These are phyloP conservation scores for Podaxis pistillaris DNA, from an alignment of 768 basidiomycete genomes.

Conservation along the genomic window DNA sequence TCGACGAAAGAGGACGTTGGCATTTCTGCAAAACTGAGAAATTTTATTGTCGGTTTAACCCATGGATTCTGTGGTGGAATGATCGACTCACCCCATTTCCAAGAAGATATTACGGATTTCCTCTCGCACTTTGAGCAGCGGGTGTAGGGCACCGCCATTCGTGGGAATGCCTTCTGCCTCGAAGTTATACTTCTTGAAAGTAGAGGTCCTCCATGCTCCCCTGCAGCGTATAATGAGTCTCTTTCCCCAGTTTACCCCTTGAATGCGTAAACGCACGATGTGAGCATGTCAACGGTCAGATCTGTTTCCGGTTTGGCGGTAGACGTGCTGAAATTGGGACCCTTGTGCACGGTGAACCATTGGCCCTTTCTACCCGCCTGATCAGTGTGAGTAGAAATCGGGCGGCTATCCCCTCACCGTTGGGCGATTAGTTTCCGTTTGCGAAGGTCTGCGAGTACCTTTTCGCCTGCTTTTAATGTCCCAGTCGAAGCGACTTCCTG, in stretches of 20 bases:
- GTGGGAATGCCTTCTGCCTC: conserved; percentile 92
- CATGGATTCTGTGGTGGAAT: neutral
- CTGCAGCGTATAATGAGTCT: conserved; percentile 36
- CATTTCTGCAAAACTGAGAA: conserved; percentile 92
- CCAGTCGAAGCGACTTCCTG: conserved; percentile 73
- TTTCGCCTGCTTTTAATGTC: conserved; percentile 72
- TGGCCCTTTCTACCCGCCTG: conserved; percentile 75
- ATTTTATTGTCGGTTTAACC: conserved; percentile 3
- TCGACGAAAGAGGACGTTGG: conserved; percentile 95
- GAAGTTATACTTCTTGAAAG: conserved; percentile 98
- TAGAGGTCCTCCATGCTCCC: conserved; percentile 90
- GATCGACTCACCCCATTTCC: conserved; percentile 86
- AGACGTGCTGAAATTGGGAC: conserved; percentile 83
- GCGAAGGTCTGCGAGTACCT: conserved; percentile 78
- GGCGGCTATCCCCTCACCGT: conserved; percentile 48
- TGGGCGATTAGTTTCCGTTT: conserved; percentile 89
- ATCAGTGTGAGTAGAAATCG: neutral
- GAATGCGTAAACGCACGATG: conserved; percentile 58
- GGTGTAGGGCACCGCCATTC: conserved; percentile 90
- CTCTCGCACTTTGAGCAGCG: conserved; percentile 95
- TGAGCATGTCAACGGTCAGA: conserved; percentile 92
- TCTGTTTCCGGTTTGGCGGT: conserved; percentile 95
- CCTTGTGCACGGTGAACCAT: conserved; percentile 91
- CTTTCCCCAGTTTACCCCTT: conserved; percentile 1
- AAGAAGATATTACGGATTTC: conserved; percentile 98